Conservation (phyloP, 1,284 basidiomycete species). For the Erythrobasidium hasegawianum region DNA sequence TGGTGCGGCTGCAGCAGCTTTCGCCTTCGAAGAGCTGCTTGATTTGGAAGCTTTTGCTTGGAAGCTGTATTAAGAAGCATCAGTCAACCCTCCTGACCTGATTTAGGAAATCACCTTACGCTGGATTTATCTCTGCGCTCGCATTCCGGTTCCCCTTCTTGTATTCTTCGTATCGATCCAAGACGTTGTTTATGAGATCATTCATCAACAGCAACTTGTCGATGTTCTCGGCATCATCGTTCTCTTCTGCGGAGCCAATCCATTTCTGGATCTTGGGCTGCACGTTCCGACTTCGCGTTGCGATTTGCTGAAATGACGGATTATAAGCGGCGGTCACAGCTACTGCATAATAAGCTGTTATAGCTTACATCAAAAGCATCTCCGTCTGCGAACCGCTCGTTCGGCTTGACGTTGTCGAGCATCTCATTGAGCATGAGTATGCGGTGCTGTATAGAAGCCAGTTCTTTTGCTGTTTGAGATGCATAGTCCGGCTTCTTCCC, state of each 20-base stretch:
- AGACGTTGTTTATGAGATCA: constrained; percentile 91
- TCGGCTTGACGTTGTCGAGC: constrained; percentile 79
- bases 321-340: no score
- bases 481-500: constrained; percentile 90
- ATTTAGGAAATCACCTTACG: constrained; percentile 38
- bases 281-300: constrained; percentile 72
- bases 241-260: constrained; percentile 77
- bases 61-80: not conserved
- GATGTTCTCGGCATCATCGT: constrained; percentile 72
- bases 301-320: constrained; percentile 67
- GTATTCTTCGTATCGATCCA: constrained; percentile 85
- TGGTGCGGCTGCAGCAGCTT: constrained; percentile 39
- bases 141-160: constrained; percentile 77
- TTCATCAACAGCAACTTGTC: constrained; percentile 93
- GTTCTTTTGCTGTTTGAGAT: constrained; percentile 78
- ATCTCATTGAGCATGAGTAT: constrained; percentile 93
- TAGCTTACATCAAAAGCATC: constrained; percentile 81
- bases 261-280: constrained; percentile 95
- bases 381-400: constrained; percentile 57
- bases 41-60: constrained; percentile 3
- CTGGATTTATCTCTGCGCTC: constrained; percentile 57
- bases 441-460: constrained; percentile 91
- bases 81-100: not conserved
- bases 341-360: constrained; percentile 17
- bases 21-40: constrained; percentile 5